Conservation (phyloP, 2,329 filamentous ascomycete genomes). For the Aspergillus sp. region DNA sequence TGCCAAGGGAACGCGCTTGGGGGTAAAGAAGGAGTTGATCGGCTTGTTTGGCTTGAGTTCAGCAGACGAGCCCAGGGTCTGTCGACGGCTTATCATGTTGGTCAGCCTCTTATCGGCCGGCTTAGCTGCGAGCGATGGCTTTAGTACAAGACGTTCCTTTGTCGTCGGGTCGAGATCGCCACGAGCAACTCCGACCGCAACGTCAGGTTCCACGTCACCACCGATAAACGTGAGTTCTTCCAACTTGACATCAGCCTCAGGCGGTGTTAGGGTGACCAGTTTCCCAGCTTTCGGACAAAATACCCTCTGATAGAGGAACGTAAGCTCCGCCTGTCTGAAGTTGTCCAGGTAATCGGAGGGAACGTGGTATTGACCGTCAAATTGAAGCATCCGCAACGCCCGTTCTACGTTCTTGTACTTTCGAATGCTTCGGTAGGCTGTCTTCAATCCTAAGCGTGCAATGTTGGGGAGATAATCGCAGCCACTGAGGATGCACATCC, state of each 20-base stretch:
- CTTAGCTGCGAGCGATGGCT: constrained; percentile 28
- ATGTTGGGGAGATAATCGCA: constrained; percentile 94
- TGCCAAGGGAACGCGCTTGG: constrained; percentile 63
- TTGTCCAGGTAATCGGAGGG: constrained; percentile 77
- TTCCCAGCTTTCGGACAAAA: constrained; percentile 74
- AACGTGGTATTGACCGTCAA: constrained; percentile 81
- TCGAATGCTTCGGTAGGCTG: constrained; percentile 83
- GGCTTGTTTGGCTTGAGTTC: constrained; percentile 62
- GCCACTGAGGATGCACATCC: constrained; percentile 94
- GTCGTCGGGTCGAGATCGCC: constrained; percentile 90
- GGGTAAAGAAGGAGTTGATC: constrained; percentile 67
- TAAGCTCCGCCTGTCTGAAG: constrained; percentile 85
- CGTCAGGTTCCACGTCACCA: constrained; percentile 64
- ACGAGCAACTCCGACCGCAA: constrained; percentile 72
- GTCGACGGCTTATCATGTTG: constrained; percentile 39
- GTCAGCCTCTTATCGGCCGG: constrained; percentile 34
- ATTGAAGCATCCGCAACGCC: constrained; percentile 77
- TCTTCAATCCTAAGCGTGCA: constrained; percentile 85
- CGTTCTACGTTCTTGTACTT: constrained; percentile 87
- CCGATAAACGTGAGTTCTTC: constrained; percentile 82
- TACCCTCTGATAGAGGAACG: constrained; percentile 92
- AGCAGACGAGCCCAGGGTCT: constrained; percentile 46
- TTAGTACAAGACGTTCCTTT: constrained; percentile 62
- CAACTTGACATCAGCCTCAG: constrained; percentile 63
- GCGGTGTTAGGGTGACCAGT: constrained; percentile 73